A percentile compares a stretch with the other conserved stretches of the same genome.
phyloP scores from a whole-genome alignment of 139 green algal species.

The Volvox africanus region DNA sequence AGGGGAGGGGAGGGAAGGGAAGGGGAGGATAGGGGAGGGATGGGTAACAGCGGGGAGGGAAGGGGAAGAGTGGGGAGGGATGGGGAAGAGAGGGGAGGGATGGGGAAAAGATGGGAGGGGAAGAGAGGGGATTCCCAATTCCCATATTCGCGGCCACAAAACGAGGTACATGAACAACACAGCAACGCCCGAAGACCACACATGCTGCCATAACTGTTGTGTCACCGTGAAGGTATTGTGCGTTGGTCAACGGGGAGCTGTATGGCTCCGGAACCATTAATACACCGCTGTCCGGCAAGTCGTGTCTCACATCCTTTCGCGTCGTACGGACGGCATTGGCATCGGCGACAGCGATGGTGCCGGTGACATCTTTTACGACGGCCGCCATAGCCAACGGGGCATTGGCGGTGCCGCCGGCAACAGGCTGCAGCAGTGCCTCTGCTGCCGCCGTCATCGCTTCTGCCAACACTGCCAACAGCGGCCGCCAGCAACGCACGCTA shows the following conservation, averaged over 20 bases:
- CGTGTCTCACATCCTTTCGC: conserved; percentile 31
- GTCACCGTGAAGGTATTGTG: conserved; percentile 59
- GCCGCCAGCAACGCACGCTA: conserved; percentile 45
- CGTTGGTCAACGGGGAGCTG: conserved; percentile 66
- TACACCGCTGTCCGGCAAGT: conserved; percentile 44
- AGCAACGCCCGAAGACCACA: neutral
- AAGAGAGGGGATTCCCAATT: no score
- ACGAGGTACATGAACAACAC: no score
- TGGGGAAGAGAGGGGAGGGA: no score
- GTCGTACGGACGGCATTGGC: neutral
- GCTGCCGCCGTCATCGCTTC: neutral
- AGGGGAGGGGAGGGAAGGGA: no score
- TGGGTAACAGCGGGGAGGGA: no score
- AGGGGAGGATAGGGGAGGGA: no score
- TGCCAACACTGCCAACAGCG: neutral
- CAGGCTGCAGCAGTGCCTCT: neutral
- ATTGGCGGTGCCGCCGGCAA: no score
- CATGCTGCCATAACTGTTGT: neutral
- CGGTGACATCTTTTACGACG: neutral
- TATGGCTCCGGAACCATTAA: conserved; percentile 59
- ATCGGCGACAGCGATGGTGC: neutral
- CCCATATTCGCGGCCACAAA: no score
- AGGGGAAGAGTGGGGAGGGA: no score
- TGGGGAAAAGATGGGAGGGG: no score
- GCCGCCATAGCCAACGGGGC: neutral